Evolutionary conservation across 352 stramenopile species (phyloP).

Genomic region (Globisporangium alternatum): DNA sequence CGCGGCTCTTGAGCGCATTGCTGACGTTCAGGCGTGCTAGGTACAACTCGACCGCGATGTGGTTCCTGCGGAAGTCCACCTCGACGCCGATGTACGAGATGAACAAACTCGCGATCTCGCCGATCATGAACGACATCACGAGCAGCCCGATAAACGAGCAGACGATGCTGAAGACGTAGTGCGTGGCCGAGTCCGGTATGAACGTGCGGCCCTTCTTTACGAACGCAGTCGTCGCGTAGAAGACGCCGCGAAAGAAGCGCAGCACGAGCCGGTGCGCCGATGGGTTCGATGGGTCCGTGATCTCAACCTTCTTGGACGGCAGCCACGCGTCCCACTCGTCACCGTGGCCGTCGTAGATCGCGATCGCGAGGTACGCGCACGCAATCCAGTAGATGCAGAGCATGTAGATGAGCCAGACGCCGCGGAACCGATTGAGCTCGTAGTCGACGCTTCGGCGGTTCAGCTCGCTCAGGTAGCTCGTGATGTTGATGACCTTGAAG

Average conservation of each 20-base stretch:
- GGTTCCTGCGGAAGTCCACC: conserved; percentile 55
- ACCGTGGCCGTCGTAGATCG: conserved; percentile 32
- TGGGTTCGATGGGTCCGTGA: conserved; percentile 23
- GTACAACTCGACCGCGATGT: conserved; percentile 49
- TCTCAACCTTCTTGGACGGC: conserved; percentile 26
- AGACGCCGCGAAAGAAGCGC: conserved; percentile 42
- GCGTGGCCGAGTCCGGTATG: conserved; percentile 21
- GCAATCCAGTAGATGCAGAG: conserved; percentile 55
- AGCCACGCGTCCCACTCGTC: conserved; percentile 50
- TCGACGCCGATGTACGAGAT: conserved; percentile 61
- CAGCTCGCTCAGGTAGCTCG: conserved; percentile 51
- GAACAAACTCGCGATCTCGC: conserved; percentile 61
- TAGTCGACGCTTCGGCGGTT: conserved; percentile 52
- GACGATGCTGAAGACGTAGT: conserved; percentile 42
- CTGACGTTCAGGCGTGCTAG: conserved; percentile 44
- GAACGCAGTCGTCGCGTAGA: conserved; percentile 51
- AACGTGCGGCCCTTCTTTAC: conserved; percentile 49
- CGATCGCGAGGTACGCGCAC: conserved; percentile 49
- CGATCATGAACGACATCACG: conserved; percentile 65
- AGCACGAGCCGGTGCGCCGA: conserved; percentile 27
- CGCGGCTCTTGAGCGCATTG: conserved; percentile 27
- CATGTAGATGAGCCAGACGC: conserved; percentile 47
- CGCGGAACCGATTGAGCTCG: conserved; percentile 47
- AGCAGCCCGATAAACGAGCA: conserved; percentile 49
- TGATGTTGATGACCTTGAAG: conserved; percentile 50